Conservation (phyloP, 2,329 filamentous ascomycete genomes). For the Penicillium sp. region DNA sequence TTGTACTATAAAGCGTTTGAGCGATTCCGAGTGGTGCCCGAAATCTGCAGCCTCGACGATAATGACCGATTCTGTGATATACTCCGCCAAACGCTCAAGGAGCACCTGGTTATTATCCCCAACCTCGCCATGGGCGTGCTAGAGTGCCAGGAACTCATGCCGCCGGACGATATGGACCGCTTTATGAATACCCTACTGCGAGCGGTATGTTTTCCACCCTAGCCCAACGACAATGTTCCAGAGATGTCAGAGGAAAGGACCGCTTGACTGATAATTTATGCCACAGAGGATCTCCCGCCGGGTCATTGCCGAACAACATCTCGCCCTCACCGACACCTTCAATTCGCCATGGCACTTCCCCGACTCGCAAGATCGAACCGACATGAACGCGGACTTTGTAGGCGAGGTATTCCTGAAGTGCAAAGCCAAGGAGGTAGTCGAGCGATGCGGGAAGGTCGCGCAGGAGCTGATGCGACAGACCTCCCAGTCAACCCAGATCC, state of each 20-base stretch:
- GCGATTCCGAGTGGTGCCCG: conserved; percentile 78
- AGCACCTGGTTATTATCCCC: conserved; percentile 92
- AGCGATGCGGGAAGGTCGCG: conserved; percentile 77
- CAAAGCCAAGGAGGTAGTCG: conserved; percentile 85
- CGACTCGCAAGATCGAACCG: conserved; percentile 68
- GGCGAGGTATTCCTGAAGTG: conserved; percentile 95
- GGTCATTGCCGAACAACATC: conserved; percentile 96
- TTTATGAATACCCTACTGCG: conserved; percentile 95
- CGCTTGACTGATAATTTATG: conserved; percentile 14
- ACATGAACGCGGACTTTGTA: conserved; percentile 78
- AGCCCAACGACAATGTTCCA: background rate
- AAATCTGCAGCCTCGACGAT: conserved; percentile 83
- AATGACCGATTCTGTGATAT: conserved; percentile 86
- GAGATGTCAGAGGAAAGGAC: background rate
- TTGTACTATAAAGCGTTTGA: conserved; percentile 98
- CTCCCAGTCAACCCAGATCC: conserved; percentile 74
- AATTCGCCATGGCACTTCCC: conserved; percentile 89
- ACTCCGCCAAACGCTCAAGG: conserved; percentile 77
- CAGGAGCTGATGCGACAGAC: conserved; percentile 73
- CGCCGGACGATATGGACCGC: conserved; percentile 78
- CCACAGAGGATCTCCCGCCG: conserved; percentile 84
- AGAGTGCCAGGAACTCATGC: conserved; percentile 83
- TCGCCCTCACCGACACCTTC: conserved; percentile 93
- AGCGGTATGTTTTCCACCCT: conserved; percentile 66
- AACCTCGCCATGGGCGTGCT: conserved; percentile 92